Evolutionary conservation across 495 filamentous ascomycete species (phyloP).

Genomic region (Penicillium bovifimosum): DNA sequence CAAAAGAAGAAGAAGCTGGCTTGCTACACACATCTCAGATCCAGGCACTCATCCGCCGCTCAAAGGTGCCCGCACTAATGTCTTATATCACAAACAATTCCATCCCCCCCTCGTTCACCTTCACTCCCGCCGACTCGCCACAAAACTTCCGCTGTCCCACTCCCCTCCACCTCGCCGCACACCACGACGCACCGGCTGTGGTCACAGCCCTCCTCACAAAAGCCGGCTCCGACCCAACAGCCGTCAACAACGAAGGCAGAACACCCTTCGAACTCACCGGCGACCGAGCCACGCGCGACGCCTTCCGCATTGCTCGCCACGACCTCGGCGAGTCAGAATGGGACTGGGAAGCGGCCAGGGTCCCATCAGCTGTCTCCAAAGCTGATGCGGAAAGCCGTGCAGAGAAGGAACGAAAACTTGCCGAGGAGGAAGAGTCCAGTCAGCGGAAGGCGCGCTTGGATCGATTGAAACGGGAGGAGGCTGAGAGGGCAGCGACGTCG

Average conservation of each 20-base stretch:
- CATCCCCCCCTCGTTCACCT: slow-evolving; percentile 62
- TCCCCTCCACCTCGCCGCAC: slow-evolving; percentile 78
- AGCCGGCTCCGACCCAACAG: slow-evolving; percentile 66
- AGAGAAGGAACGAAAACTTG: slow-evolving; percentile 53
- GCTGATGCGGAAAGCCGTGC: slow-evolving; percentile 62
- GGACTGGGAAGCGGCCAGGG: slow-evolving; percentile 72
- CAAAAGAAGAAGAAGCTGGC: slow-evolving; percentile 76
- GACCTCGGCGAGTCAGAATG: slow-evolving; percentile 72
- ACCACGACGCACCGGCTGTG: slow-evolving; percentile 65
- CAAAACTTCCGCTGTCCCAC: slow-evolving; percentile 82
- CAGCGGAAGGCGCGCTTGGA: slow-evolving; percentile 58
- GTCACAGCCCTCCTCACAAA: slow-evolving; percentile 73
- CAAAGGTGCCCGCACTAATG: slow-evolving; percentile 80
- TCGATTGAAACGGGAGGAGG: slow-evolving; percentile 62
- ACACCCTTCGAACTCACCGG: slow-evolving; percentile 83
- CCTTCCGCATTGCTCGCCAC: slow-evolving; percentile 80
- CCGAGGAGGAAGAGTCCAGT: slow-evolving; percentile 49
- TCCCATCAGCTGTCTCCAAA: slow-evolving; percentile 64
- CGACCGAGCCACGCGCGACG: slow-evolving; percentile 80
- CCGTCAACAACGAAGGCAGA: slow-evolving; percentile 59
- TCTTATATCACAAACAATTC: slow-evolving; percentile 73
- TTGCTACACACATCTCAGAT: slow-evolving; percentile 80
- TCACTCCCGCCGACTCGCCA: slow-evolving; percentile 61
- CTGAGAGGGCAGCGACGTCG: slow-evolving; percentile 42
- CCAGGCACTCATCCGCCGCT: slow-evolving; percentile 80